A percentile compares a stretch with the other conserved stretches of the same genome.
Evolutionary conservation across 441 rosid genomes (phyloP).

Genomic region (Jatropha multifida): DNA sequence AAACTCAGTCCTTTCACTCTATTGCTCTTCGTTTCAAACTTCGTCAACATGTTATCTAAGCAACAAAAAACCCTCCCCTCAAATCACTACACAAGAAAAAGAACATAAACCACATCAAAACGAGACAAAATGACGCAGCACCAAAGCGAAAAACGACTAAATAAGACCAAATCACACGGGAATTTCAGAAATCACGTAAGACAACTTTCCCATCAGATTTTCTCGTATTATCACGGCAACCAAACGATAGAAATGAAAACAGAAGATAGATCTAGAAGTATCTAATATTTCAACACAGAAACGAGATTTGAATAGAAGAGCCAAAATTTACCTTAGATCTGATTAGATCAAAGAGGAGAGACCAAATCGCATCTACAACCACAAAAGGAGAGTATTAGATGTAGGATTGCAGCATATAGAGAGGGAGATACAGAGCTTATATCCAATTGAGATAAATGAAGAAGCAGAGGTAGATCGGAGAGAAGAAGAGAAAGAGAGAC

Average conservation of each 20-base stretch:
- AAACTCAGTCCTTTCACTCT: conserved; percentile 89
- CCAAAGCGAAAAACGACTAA: not conserved
- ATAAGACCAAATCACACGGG: not conserved
- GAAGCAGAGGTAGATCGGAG: not conserved
- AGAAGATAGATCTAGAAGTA: not conserved
- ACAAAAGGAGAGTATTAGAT: not conserved
- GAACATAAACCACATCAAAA: not conserved
- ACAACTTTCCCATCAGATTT: not conserved
- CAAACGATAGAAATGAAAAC: not conserved
- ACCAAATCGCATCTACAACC: conserved; percentile 15
- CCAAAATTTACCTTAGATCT: conserved; percentile 23
- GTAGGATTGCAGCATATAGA: not conserved
- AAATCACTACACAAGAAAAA: not conserved
- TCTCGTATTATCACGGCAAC: not conserved
- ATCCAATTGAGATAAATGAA: not conserved
- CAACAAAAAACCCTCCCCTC: not conserved
- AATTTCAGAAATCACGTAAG: not conserved
- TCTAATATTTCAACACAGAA: not conserved
- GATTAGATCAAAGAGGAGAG: conserved; percentile 15
- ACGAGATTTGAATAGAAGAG: not conserved
- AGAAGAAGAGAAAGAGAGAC: not conserved
- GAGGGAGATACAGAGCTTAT: not conserved
- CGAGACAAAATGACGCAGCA: not conserved
- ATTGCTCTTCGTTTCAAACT: conserved; percentile 85
- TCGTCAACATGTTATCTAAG: conserved; percentile 61